Conservation (phyloP, 768 basidiomycete species). For the Gautieria morchelliformis region DNA sequence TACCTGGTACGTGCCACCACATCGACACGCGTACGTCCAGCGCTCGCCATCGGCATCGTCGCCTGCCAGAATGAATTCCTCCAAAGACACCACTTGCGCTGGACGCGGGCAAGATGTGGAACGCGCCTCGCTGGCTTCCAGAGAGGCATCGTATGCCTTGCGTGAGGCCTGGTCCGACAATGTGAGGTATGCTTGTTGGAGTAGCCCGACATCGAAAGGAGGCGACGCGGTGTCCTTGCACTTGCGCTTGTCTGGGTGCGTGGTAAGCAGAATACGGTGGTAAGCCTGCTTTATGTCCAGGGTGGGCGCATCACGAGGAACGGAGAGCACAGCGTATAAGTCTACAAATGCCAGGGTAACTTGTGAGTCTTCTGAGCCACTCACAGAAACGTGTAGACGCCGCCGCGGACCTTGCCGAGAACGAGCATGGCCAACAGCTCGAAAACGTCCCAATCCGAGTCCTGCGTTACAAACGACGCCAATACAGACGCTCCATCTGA, state of each 20-base stretch:
- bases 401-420: neutral
- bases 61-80: conserved; percentile 43
- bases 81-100: conserved; percentile 69
- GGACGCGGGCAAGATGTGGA: conserved; percentile 42
- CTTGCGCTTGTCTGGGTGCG: conserved; percentile 53
- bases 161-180: conserved; percentile 45
- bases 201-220: conserved; percentile 39
- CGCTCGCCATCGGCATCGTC: conserved; percentile 23
- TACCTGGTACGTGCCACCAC: conserved; percentile 59
- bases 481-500: neutral
- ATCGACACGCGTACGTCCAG: conserved; percentile 50
- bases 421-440: neutral
- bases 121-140: conserved; percentile 4
- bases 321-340: conserved; percentile 51
- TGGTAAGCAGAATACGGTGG: conserved; percentile 50
- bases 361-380: neutral
- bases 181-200: conserved; percentile 60
- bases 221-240: neutral
- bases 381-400: neutral
- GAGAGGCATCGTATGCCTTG: conserved; percentile 36
- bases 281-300: conserved; percentile 62
- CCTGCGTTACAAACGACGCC: neutral
- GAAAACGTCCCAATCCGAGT: neutral
- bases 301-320: conserved; percentile 35
- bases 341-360: conserved; percentile 21